Percentiles rank a stretch among this genome's conserved stretches.
Evolutionary conservation across 768 basidiomycete genomes (phyloP).

Genomic region (Boletus rubroflammeus): DNA sequence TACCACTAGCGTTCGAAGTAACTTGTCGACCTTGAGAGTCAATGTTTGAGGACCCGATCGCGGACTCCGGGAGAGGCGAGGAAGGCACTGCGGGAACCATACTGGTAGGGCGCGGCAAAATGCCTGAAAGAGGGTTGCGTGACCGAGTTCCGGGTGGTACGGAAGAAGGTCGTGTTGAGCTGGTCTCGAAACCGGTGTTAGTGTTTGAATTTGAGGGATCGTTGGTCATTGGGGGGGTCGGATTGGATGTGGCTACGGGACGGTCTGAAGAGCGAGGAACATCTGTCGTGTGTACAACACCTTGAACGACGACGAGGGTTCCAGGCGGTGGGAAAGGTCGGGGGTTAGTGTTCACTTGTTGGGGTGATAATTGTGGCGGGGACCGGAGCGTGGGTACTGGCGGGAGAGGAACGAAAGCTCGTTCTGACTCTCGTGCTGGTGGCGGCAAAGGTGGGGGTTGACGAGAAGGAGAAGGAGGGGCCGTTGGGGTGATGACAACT

Average conservation of each 20-base stretch:
- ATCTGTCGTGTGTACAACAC: conserved; percentile 77
- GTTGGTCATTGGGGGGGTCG: conserved; percentile 4
- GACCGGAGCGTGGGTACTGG: conserved; percentile 12
- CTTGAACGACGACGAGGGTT: conserved; percentile 79
- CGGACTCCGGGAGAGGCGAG: conserved; percentile 6
- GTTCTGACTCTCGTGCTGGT: conserved; percentile 8
- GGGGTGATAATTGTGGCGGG: conserved; percentile 22
- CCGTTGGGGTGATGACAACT: conserved; percentile 20
- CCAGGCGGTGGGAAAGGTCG: conserved; percentile 69
- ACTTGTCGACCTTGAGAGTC: conserved; percentile 6
- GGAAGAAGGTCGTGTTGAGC: conserved; percentile 18
- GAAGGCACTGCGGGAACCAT: conserved; percentile 25
- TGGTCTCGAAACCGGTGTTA: conserved; percentile 4
- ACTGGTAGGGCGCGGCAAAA: conserved; percentile 38
- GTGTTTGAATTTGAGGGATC: conserved; percentile 4
- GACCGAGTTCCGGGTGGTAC: conserved; percentile 30
- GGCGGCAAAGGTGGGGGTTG: conserved; percentile 11
- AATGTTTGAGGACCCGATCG: not conserved
- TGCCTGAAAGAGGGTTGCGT: conserved; percentile 34
- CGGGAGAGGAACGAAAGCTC: conserved; percentile 10
- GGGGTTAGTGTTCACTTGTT: conserved; percentile 16
- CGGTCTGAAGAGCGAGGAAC: conserved; percentile 39
- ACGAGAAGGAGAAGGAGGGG: conserved; percentile 6
- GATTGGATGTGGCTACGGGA: conserved; percentile 12
- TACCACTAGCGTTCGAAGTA: not conserved